These are phyloP conservation scores for Eremomyces bilateralis DNA, from an alignment of 495 filamentous ascomycete genomes.

Conservation along the genomic window DNA sequence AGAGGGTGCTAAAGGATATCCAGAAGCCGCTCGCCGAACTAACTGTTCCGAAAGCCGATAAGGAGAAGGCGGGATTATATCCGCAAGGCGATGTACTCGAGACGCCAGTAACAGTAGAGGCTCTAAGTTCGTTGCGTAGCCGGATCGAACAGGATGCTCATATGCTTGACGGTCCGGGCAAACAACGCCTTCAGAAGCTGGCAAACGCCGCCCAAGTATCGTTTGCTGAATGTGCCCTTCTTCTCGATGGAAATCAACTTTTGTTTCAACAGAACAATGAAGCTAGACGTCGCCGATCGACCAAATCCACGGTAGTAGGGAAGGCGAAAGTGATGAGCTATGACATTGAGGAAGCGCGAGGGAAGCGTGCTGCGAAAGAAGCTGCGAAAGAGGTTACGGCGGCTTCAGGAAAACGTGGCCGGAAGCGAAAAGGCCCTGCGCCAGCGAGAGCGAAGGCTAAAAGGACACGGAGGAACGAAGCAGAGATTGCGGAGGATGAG, in stretches of 20 bases:
- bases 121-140: neutral
- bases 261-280: neutral
- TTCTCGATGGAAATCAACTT: neutral
- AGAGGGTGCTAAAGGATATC: conserved; percentile 1
- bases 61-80: neutral
- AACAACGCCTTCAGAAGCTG: conserved; percentile 1
- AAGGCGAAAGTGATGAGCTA: conserved; percentile 1
- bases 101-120: conserved; percentile 1
- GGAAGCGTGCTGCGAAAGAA: conserved; percentile 1
- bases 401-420: neutral
- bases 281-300: neutral
- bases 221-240: neutral
- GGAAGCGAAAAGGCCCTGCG: conserved; percentile 1
- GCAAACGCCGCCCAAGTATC: neutral
- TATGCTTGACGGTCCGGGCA: neutral
- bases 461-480: neutral
- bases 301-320: neutral
- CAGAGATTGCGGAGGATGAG: conserved; percentile 1
- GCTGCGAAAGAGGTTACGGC: conserved; percentile 1
- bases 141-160: neutral
- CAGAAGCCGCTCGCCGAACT: neutral
- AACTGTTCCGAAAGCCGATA: neutral
- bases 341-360: neutral
- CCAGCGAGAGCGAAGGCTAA: neutral
- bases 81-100: conserved; percentile 1